Evolutionary conservation across 495 filamentous ascomycete species (phyloP).

Genomic region (Pseudoneurospora amorphoporcata): DNA sequence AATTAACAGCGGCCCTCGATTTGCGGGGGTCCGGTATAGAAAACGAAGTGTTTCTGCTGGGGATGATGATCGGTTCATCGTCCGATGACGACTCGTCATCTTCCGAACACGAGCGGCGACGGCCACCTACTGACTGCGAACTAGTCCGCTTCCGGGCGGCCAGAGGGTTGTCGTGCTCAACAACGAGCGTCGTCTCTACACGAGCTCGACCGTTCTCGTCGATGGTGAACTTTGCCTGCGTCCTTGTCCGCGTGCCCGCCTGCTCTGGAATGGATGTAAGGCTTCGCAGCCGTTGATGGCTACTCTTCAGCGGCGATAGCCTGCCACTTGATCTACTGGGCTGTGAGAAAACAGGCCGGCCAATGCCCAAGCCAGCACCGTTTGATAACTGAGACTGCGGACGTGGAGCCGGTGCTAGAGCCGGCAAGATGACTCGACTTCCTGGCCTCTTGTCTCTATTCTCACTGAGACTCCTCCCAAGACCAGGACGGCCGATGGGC

Average conservation of each 20-base stretch:
- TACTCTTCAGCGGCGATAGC: conserved; percentile 38
- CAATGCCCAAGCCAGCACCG: conserved; percentile 12
- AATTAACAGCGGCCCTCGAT: conserved; percentile 32
- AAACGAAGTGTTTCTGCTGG: conserved; percentile 54
- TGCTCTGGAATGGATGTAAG: conserved; percentile 43
- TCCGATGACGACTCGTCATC: conserved; percentile 48
- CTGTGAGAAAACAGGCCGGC: conserved; percentile 26
- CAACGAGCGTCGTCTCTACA: conserved; percentile 54
- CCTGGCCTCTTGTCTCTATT: conserved; percentile 28
- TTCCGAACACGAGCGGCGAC: conserved; percentile 27
- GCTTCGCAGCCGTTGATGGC: conserved; percentile 33
- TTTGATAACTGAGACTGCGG: conserved; percentile 13
- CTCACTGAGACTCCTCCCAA: conserved; percentile 54
- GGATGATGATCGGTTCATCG: conserved; percentile 55
- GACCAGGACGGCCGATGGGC: conserved; percentile 36
- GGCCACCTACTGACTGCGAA: conserved; percentile 14
- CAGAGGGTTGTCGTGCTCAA: conserved; percentile 29
- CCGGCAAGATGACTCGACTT: conserved; percentile 23
- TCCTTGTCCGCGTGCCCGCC: conserved; percentile 33
- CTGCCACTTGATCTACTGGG: conserved; percentile 31
- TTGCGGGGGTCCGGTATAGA: conserved; percentile 43
- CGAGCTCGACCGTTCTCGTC: conserved; percentile 62
- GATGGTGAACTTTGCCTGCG: conserved; percentile 58
- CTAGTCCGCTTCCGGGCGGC: conserved; percentile 20
- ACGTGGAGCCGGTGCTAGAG: conserved; percentile 23